Conservation (phyloP, 2,329 filamentous ascomycete species). For the Leptoxyphium fumago region DNA sequence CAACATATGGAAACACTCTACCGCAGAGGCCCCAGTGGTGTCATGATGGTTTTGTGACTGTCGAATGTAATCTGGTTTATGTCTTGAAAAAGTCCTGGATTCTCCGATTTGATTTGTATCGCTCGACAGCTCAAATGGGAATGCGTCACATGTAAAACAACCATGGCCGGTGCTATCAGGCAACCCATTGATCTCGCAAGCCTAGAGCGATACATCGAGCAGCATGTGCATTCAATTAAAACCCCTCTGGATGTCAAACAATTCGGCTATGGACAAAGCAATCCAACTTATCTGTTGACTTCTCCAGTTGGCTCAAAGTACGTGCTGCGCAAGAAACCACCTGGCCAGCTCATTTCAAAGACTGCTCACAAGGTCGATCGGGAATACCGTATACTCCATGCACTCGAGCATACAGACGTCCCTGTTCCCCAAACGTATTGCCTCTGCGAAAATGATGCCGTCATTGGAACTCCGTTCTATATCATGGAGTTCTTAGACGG, state of each 20-base stretch:
- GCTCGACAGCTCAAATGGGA: no score
- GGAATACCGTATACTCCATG: constrained; percentile 81
- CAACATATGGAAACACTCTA: no score
- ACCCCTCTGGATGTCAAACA: constrained; percentile 79
- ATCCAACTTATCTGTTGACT: constrained; percentile 88
- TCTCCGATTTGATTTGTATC: no score
- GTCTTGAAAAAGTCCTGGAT: no score
- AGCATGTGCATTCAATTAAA: constrained; percentile 70
- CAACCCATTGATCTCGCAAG: constrained; percentile 77
- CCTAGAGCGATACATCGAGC: constrained; percentile 62
- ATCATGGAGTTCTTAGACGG: constrained; percentile 94
- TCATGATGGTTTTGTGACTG: no score
- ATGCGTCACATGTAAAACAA: background rate
- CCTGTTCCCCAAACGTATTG: constrained; percentile 72
- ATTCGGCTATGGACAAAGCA: constrained; percentile 96
- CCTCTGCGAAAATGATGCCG: constrained; percentile 65
- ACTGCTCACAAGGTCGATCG: constrained; percentile 94
- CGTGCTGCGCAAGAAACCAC: constrained; percentile 94
- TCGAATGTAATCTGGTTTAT: no score
- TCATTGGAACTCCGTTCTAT: constrained; percentile 89
- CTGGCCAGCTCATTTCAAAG: constrained; percentile 82
- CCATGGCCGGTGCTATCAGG: constrained; percentile 73
- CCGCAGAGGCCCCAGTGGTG: no score
- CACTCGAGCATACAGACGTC: constrained; percentile 64
- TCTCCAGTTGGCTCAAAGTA: constrained; percentile 54